These are phyloP conservation scores for Parachlorella kessleri DNA, from an alignment of 139 green algal species.

Conservation along the genomic window DNA sequence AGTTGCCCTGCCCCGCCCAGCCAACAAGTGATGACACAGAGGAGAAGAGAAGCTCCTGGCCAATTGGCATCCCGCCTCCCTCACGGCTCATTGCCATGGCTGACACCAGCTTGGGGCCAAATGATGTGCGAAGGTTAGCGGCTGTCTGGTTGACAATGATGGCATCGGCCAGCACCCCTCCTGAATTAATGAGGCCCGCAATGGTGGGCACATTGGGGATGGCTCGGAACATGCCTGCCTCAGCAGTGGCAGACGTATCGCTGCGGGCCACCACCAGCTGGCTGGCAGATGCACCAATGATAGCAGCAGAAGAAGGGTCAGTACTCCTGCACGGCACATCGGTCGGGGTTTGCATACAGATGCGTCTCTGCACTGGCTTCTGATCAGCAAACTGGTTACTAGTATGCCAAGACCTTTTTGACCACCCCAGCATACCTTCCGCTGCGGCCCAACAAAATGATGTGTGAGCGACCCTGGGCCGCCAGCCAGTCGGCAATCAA, in stretches of 20 bases:
- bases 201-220: no score
- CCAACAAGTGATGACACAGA: constrained; percentile 70
- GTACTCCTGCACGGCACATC: no score
- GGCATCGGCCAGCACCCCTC: constrained; percentile 65
- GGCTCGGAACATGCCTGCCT: no score
- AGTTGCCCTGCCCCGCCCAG: constrained; percentile 74
- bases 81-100: background rate
- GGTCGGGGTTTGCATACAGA: no score
- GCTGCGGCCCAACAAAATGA: constrained; percentile 62
- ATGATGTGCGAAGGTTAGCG: constrained; percentile 35
- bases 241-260: no score
- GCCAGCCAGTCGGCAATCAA: constrained; percentile 40
- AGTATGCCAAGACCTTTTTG: no score
- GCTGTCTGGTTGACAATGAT: constrained; percentile 52
- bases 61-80: constrained; percentile 21
- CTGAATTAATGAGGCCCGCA: constrained; percentile 57
- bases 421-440: constrained; percentile 15
- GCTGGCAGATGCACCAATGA: no score
- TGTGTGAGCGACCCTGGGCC: constrained; percentile 9
- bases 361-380: no score
- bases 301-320: no score
- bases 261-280: no score
- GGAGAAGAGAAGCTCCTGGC: constrained; percentile 51
- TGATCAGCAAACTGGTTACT: no score
- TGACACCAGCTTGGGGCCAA: constrained; percentile 55